Evolutionary conservation across 306 rosid genomes (phyloP).

Genomic region (Castanea crenata): DNA sequence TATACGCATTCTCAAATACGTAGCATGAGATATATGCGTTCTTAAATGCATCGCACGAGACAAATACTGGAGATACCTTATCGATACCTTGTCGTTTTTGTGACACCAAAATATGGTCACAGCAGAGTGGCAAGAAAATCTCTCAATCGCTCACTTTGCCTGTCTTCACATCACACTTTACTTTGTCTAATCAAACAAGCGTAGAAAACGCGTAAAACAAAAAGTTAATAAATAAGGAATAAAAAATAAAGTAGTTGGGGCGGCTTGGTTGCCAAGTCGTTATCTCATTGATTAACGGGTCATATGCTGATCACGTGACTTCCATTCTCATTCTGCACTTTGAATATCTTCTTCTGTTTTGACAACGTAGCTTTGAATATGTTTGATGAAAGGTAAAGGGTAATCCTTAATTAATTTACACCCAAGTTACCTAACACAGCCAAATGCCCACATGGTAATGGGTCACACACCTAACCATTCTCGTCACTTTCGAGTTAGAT

Average conservation of each 20-base stretch:
- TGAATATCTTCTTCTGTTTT: background rate
- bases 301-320: constrained; percentile 19
- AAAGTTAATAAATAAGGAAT: too few relatives aligned
- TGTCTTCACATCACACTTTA: background rate
- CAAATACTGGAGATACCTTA: too few relatives aligned
- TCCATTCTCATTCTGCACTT: background rate
- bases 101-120: too few relatives aligned
- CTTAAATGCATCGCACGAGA: too few relatives aligned
- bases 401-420: background rate
- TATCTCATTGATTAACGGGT: background rate
- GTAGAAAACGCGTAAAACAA: background rate
- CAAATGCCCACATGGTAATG: constrained; percentile 5
- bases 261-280: constrained; percentile 1
- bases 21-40: too few relatives aligned
- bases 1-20: too few relatives aligned
- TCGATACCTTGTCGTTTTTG: too few relatives aligned
- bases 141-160: too few relatives aligned
- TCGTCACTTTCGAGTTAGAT: too few relatives aligned
- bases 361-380: too few relatives aligned
- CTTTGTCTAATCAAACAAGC: background rate
- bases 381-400: background rate
- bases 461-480: background rate
- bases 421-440: background rate
- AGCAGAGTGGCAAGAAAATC: too few relatives aligned
- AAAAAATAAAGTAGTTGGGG: constrained; percentile 1